These are phyloP conservation scores for Coemansia sp. DNA, from an alignment of 192 early-diverging fungal genomes.

Conservation along the genomic window DNA sequence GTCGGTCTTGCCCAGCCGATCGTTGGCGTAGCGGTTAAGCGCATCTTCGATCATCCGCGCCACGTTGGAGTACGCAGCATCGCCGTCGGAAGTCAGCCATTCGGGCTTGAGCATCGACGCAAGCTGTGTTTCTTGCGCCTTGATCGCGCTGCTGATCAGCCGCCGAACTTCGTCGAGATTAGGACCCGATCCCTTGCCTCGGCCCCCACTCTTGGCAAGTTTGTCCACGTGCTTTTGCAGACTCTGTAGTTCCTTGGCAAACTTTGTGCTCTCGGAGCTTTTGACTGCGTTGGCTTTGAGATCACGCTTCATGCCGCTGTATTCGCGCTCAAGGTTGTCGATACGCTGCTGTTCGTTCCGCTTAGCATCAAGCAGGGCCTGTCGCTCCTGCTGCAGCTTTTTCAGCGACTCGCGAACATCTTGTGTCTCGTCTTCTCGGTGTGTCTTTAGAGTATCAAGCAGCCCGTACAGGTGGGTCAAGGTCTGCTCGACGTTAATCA, in stretches of 20 bases:
- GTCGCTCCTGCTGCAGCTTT: constrained; percentile 39
- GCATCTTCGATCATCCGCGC: constrained; percentile 60
- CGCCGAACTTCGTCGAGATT: constrained; percentile 32
- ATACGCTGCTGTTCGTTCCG: constrained; percentile 48
- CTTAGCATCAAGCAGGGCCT: constrained; percentile 20
- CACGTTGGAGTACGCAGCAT: constrained; percentile 46
- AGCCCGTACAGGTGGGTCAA: constrained; percentile 40
- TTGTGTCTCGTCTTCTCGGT: constrained; percentile 36
- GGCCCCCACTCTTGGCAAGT: constrained; percentile 26
- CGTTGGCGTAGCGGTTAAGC: constrained; percentile 59
- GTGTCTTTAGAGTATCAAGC: constrained; percentile 41
- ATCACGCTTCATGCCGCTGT: constrained; percentile 42
- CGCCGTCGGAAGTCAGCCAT: constrained; percentile 43
- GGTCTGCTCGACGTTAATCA: constrained; percentile 45
- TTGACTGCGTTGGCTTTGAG: constrained; percentile 19
- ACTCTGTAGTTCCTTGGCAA: constrained; percentile 28
- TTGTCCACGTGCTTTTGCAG: constrained; percentile 36
- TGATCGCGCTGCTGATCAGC: constrained; percentile 42
- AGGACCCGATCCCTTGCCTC: constrained; percentile 16
- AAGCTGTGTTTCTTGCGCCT: constrained; percentile 35
- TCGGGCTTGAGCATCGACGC: constrained; percentile 38
- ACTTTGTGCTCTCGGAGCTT: constrained; percentile 16
- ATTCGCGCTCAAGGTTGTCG: constrained; percentile 42
- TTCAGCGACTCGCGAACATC: constrained; percentile 44
- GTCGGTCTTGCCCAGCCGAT: constrained; percentile 61